A percentile compares a stretch with the other conserved stretches of the same genome.
These are phyloP conservation scores for Persicaria maculosa DNA, from an alignment of 148 eudicot genomes.

Conservation along the genomic window DNA sequence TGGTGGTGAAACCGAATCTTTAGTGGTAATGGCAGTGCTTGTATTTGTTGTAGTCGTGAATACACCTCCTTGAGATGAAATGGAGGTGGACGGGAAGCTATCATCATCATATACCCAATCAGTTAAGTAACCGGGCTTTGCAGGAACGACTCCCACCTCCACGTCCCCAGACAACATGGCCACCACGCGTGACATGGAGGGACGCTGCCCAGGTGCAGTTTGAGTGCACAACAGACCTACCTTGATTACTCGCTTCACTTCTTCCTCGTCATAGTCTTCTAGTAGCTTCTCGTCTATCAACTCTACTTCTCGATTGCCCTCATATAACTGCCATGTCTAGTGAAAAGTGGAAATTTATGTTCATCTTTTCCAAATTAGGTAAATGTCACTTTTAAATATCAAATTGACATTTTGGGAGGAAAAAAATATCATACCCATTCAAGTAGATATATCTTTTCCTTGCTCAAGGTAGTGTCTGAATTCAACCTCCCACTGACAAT, in stretches of 20 bases:
- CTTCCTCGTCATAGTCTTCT: constrained; percentile 40
- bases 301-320: constrained; percentile 42
- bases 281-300: constrained; percentile 50
- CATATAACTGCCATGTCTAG: constrained; percentile 35
- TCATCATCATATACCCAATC: constrained; percentile 60
- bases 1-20: neutral
- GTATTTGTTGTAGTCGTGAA: neutral
- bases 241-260: constrained; percentile 49
- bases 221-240: constrained; percentile 83
- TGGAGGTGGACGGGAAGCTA: constrained; percentile 25
- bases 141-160: constrained; percentile 42
- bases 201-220: constrained; percentile 63
- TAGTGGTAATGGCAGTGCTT: too few relatives aligned
- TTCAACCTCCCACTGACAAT: constrained; percentile 72
- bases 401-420: too few relatives aligned
- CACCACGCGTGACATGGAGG: constrained; percentile 80
- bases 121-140: constrained; percentile 74
- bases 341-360: neutral
- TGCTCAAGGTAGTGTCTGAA: constrained; percentile 43
- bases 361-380: too few relatives aligned
- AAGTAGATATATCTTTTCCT: constrained; percentile 61
- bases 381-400: too few relatives aligned
- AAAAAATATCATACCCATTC: constrained; percentile 59
- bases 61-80: neutral
- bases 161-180: constrained; percentile 74